Percentiles rank a stretch among this genome's conserved stretches.
phyloP scores from a whole-genome alignment of 345 rosid genomes.

The Citrus hindsii region DNA sequence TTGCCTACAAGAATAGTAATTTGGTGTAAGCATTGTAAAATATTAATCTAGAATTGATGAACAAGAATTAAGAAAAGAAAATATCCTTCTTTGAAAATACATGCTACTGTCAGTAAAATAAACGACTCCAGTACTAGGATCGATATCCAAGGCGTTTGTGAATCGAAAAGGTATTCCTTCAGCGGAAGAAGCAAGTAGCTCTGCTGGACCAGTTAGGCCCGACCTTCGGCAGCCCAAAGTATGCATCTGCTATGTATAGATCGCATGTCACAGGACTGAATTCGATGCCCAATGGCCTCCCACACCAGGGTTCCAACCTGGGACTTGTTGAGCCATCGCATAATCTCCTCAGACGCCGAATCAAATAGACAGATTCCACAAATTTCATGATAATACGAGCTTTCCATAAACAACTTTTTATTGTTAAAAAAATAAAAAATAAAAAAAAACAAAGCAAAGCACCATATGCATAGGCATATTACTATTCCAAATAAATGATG shows the following conservation, averaged over 20 bases:
- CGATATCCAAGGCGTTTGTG: conserved; percentile 44
- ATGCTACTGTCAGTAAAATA: conserved; percentile 52
- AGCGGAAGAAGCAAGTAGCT: conserved; percentile 22
- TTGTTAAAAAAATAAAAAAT: no score
- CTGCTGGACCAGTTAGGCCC: conserved; percentile 36
- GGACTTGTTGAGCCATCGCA: conserved; percentile 43
- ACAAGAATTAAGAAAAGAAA: no score
- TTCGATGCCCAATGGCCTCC: conserved; percentile 52
- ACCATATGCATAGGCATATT: no score
- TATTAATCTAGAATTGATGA: no score
- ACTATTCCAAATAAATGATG: no score
- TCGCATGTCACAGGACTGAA: conserved; percentile 37
- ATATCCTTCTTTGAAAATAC: conserved; percentile 39
- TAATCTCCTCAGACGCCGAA: conserved; percentile 15
- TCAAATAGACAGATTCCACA: no score
- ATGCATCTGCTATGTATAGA: conserved; percentile 61
- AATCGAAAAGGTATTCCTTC: conserved; percentile 38
- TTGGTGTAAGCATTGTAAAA: no score
- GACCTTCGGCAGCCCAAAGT: conserved; percentile 38
- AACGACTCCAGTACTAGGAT: conserved; percentile 31
- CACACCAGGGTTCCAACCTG: conserved; percentile 35
- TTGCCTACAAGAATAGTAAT: conserved; percentile 17
- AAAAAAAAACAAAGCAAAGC: no score
- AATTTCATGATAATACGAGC: no score
- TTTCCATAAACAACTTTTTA: background rate